Percentiles rank a stretch among this genome's conserved stretches.
Evolutionary conservation across 257 asterid species (phyloP).

Genomic region (Verbascum thapsus): DNA sequence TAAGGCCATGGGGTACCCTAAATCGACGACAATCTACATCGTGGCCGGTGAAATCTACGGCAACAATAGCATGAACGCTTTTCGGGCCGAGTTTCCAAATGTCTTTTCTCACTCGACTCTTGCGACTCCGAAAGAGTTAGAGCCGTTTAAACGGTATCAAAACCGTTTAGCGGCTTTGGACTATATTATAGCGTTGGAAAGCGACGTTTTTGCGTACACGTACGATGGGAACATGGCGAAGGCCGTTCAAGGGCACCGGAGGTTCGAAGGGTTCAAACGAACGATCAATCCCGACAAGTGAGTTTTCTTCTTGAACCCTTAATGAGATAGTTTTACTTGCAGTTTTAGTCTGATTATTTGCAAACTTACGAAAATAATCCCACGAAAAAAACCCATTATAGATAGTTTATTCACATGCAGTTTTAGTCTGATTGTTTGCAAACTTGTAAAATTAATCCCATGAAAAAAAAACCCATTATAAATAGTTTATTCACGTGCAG

Average conservation of each 20-base stretch:
- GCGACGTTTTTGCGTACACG: constrained; percentile 63
- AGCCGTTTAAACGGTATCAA: constrained; percentile 44
- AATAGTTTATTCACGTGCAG: too few species aligned
- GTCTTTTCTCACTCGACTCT: constrained; percentile 57
- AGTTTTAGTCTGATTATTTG: too few species aligned
- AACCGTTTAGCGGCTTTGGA: constrained; percentile 79
- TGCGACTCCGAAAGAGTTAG: constrained; percentile 49
- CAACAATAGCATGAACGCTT: constrained; percentile 49
- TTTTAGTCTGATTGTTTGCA: too few species aligned
- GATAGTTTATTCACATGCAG: too few species aligned
- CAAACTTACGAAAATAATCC: too few species aligned
- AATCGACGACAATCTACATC: constrained; percentile 48
- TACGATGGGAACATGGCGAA: constrained; percentile 82
- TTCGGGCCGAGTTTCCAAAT: constrained; percentile 51
- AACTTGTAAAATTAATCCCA: too few species aligned
- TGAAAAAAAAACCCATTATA: too few species aligned
- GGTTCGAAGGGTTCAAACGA: constrained; percentile 54
- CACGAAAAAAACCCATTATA: too few species aligned
- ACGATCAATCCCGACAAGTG: constrained; percentile 72
- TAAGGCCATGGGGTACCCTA: constrained; percentile 72
- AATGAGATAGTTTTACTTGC: too few species aligned
- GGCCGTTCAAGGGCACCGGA: constrained; percentile 75
- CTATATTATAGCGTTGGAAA: constrained; percentile 61
- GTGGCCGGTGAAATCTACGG: constrained; percentile 73
- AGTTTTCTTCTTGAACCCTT: not conserved